Conservation (phyloP, 805 yeast species). For the Kodamaea hsintzibuensis region DNA sequence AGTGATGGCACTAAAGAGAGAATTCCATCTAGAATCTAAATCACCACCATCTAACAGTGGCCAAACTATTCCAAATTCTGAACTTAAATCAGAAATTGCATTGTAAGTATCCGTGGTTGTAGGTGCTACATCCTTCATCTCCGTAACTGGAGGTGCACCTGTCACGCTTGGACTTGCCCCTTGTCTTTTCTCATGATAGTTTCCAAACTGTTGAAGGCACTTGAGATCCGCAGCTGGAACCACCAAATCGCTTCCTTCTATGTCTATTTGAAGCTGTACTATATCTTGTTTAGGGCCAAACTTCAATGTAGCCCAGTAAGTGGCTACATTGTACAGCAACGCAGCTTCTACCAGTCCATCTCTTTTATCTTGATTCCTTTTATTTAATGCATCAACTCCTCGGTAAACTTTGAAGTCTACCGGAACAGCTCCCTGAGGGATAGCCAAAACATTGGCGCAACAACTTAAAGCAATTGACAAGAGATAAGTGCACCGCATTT, state of each 20-base stretch:
- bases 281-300: not conserved
- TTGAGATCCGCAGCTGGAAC: not conserved
- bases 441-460: not conserved
- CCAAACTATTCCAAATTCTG: not conserved
- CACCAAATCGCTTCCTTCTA: not conserved
- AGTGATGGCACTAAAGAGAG: not conserved
- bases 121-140: not conserved
- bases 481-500: not conserved
- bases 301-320: not conserved
- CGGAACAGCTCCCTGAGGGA: not conserved
- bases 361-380: not conserved
- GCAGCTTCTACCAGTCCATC: not conserved
- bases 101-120: not conserved
- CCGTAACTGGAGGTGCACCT: not conserved
- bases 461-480: not conserved
- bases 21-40: not conserved
- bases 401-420: not conserved
- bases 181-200: not conserved
- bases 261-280: not conserved
- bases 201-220: not conserved
- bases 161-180: not conserved
- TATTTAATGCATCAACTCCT: not conserved
- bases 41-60: not conserved
- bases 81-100: not conserved
- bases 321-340: not conserved